These are phyloP conservation scores for Lentinula sp. DNA, from an alignment of 768 basidiomycete genomes.

Conservation along the genomic window DNA sequence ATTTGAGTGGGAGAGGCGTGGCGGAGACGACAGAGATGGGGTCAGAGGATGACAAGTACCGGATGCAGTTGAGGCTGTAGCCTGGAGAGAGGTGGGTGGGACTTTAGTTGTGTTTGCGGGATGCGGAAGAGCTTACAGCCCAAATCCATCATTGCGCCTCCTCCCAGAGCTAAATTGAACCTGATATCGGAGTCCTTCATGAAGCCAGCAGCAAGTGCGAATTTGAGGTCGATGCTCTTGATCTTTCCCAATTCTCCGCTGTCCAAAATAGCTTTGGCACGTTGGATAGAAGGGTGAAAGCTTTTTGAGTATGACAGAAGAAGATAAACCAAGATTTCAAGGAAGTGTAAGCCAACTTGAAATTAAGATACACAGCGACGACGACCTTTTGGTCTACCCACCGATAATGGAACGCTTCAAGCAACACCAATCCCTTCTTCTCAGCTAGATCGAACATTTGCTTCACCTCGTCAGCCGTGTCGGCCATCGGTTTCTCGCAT, in stretches of 20 bases:
- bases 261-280: constrained; percentile 45
- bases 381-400: constrained; percentile 9
- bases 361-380: no score
- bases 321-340: not conserved
- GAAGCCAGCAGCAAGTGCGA: constrained; percentile 29
- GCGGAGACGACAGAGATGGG: constrained; percentile 22
- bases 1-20: constrained; percentile 10
- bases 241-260: constrained; percentile 47
- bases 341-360: no score
- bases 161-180: constrained; percentile 46
- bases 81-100: constrained; percentile 15
- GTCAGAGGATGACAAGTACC: constrained; percentile 19
- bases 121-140: constrained; percentile 20
- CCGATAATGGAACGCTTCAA: constrained; percentile 62
- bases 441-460: constrained; percentile 46
- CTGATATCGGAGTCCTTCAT: constrained; percentile 39
- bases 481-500: constrained; percentile 51
- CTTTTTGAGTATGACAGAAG: constrained; percentile 18
- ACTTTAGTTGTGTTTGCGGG: not conserved
- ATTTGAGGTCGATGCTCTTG: constrained; percentile 29
- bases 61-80: constrained; percentile 24
- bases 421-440: constrained; percentile 41
- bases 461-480: constrained; percentile 45
- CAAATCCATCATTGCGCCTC: constrained; percentile 57
- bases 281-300: constrained; percentile 56